phyloP scores from a whole-genome alignment of 2,329 filamentous ascomycete species.

The Penicillium fuscoglaucum region DNA sequence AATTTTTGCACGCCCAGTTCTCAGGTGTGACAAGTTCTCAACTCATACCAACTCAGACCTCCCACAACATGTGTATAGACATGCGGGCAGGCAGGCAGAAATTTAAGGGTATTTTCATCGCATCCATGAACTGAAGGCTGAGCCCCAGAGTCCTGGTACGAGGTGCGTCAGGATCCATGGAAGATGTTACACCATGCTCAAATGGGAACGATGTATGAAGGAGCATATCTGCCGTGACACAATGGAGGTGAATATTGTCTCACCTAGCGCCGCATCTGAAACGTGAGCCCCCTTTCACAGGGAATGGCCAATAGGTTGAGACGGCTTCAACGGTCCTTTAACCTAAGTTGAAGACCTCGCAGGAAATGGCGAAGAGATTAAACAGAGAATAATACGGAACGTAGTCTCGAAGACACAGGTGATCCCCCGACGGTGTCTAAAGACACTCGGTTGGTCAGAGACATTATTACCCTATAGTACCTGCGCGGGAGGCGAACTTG shows the following conservation, averaged over 20 bases:
- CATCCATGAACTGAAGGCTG: constrained; percentile 2
- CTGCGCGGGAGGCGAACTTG: not conserved
- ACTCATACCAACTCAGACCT: not conserved
- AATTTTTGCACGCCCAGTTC: not conserved
- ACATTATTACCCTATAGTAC: not conserved
- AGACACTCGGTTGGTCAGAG: not conserved
- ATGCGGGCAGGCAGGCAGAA: constrained; percentile 1
- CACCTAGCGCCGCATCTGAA: not conserved
- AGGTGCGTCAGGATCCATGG: constrained; percentile 4
- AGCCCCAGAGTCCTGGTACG: constrained; percentile 5
- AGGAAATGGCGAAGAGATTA: not conserved
- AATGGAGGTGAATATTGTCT: not conserved
- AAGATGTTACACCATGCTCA: constrained; percentile 2
- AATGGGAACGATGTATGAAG: not conserved
- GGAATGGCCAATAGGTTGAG: not conserved
- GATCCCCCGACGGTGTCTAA: not conserved
- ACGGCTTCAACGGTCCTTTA: not conserved
- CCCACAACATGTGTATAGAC: constrained; percentile 7
- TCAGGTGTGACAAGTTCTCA: not conserved
- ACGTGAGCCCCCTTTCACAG: not conserved
- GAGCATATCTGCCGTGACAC: constrained; percentile 4
- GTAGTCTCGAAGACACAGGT: not conserved
- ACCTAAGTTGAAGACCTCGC: not conserved
- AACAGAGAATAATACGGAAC: too few species aligned
- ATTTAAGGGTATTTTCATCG: not conserved